Base-by-base conservation (phyloP, 306 rosid genomes). In the Geum urbanum region DNA sequence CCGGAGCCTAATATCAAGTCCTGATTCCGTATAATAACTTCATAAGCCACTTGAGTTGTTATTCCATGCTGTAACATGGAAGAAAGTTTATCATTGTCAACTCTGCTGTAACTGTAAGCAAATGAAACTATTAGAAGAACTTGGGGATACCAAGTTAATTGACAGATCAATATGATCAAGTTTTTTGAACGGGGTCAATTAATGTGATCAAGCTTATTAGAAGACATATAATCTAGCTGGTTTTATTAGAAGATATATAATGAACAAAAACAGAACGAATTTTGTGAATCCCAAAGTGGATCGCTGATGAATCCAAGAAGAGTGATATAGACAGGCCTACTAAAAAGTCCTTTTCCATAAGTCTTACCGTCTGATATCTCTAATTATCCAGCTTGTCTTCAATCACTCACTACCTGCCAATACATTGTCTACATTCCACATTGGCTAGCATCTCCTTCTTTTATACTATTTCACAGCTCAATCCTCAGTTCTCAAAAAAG, bases 221-320 rank as follows among this genome's bases (percentile, higher is more conserved):
- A 9, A 50, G 19, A 27, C 46, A n/a, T 57, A 54, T 24, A 24
- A 0, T 22, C 40, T 55, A 27, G 48, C 11, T 48, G 47, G 63
- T 80, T 78, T 75, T 63, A 64, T 35, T 27, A 24, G 27, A 24
- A 54, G 66, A 63, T 41, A 27, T 65, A 63, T 67, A 73, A 63
- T 74, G 74, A 79, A 84, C 76, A 74, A 67, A 60, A 35, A 58
- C 60, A 70, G 18, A 52, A 63, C 12, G 46, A 32, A 54, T 56
- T 51, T 24, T 87, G 87, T 71, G 20, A 67, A 20, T 47, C 70
- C 50, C 96, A 56, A 89, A 50, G 92, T 67, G 65, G 18, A 2
- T 44, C 15, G 74, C 43, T 76, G 89, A 72, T 24, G 80, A 81
- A 19, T 46, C 82, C 90, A 79, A 61, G 91, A 71, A 55, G 44